A percentile compares a stretch with the other conserved stretches of the same genome.
Conservation (phyloP, 1,139 yeast genomes). For the Geotrichum fermentans region DNA sequence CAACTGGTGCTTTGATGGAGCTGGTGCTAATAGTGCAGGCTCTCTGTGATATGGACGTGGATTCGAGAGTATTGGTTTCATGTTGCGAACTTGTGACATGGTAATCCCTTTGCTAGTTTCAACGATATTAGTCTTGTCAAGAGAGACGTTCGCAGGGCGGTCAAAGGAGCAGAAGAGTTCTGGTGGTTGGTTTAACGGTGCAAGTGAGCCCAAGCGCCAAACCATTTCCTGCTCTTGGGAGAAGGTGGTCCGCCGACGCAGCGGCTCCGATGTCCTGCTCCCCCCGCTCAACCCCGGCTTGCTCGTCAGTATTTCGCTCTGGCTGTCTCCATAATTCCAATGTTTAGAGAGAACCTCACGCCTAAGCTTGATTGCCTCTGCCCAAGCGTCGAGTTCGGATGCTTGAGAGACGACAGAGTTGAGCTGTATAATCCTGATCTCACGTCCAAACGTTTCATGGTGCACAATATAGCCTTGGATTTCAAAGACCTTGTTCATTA, state of each 20-base stretch:
- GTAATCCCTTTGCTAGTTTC: conserved; percentile 4
- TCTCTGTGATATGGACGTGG: no score
- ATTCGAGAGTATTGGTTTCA: no score
- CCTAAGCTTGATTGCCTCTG: conserved; percentile 22
- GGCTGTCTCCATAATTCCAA: conserved; percentile 19
- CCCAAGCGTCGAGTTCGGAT: conserved; percentile 20
- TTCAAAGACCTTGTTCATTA: conserved; percentile 19
- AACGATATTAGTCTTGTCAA: background rate
- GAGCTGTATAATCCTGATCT: conserved; percentile 20
- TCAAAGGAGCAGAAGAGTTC: conserved; percentile 10
- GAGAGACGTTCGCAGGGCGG: background rate
- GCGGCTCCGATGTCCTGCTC: no score
- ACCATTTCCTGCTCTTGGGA: conserved; percentile 5
- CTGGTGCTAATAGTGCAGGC: no score
- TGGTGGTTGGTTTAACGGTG: conserved; percentile 6
- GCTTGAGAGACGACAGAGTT: conserved; percentile 1
- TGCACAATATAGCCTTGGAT: conserved; percentile 23
- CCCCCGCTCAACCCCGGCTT: background rate
- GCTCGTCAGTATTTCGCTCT: background rate
- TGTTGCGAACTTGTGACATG: conserved; percentile 3
- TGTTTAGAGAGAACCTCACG: conserved; percentile 22
- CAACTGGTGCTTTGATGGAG: background rate
- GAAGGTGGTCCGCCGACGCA: background rate
- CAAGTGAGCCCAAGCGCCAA: conserved; percentile 14
- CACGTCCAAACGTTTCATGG: conserved; percentile 18